These are phyloP conservation scores for Danielia reshetovae DNA, from an alignment of 805 yeast genomes.

Conservation along the genomic window DNA sequence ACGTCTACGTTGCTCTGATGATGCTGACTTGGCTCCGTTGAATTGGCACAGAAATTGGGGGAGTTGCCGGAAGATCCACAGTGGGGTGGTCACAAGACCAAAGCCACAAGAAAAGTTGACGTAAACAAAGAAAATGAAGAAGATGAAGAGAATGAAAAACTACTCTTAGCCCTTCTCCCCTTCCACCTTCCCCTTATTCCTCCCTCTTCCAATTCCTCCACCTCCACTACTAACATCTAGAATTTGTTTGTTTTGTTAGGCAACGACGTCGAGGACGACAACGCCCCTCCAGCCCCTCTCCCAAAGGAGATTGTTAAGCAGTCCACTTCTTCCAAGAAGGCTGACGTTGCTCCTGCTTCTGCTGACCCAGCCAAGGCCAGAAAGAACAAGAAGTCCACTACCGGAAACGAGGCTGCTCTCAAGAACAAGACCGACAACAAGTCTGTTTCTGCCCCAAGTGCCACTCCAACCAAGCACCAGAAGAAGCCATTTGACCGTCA, in stretches of 20 bases:
- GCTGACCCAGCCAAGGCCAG: conserved; percentile 79
- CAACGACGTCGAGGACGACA: conserved; percentile 82
- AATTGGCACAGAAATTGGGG: no score
- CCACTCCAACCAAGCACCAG: conserved; percentile 51
- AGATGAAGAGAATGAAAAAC: no score
- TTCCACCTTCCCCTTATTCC: no score
- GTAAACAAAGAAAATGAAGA: no score
- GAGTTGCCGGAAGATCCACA: no score
- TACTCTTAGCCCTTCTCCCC: no score
- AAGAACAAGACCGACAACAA: conserved; percentile 61
- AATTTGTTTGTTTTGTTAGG: conserved; percentile 82
- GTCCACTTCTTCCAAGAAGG: conserved; percentile 80
- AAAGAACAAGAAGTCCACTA: conserved; percentile 61
- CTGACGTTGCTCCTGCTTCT: conserved; percentile 75
- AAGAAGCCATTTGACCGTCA: conserved; percentile 77
- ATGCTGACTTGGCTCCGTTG: no score
- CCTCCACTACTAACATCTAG: conserved; percentile 28
- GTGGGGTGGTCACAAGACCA: no score
- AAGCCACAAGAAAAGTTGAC: no score
- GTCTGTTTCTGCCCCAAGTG: conserved; percentile 53
- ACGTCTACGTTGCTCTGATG: no score
- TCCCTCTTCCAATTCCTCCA: neutral
- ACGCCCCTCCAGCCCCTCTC: conserved; percentile 46
- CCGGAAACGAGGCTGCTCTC: conserved; percentile 89
- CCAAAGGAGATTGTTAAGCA: conserved; percentile 80